Evolutionary conservation across 495 filamentous ascomycete genomes (phyloP).

Genomic region (Penicillium roqueforti): DNA sequence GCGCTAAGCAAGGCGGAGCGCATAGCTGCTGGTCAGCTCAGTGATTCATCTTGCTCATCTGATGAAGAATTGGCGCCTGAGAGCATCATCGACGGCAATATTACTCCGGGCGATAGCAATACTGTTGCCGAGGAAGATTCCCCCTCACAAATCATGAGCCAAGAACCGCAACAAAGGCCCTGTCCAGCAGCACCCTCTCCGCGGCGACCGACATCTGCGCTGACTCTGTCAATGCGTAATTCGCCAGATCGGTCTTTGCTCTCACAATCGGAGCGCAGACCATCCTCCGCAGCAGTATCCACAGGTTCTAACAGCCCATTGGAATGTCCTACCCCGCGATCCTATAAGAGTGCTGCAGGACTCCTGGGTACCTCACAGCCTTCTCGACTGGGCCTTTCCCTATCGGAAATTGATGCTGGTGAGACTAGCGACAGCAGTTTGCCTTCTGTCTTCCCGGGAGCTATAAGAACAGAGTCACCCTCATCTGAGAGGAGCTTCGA

Average conservation of each 20-base stretch:
- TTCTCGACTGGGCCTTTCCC: slow-evolving; percentile 65
- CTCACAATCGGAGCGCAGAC: slow-evolving; percentile 39
- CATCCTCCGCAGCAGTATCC: slow-evolving; percentile 62
- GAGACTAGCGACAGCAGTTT: slow-evolving; percentile 84
- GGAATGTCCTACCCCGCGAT: slow-evolving; percentile 88
- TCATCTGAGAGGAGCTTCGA: slow-evolving; percentile 81
- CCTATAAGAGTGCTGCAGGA: slow-evolving; percentile 65
- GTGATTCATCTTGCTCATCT: slow-evolving; percentile 63
- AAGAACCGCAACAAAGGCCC: slow-evolving; percentile 8
- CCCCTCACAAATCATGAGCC: slow-evolving; percentile 2
- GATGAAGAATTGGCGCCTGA: slow-evolving; percentile 45
- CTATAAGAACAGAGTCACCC: slow-evolving; percentile 78
- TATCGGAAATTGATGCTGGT: slow-evolving; percentile 72
- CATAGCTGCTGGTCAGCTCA: slow-evolving; percentile 80
- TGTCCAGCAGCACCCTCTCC: slow-evolving; percentile 21
- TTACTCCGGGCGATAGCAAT: neutral
- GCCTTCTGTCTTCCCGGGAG: slow-evolving; percentile 67
- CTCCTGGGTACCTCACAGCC: slow-evolving; percentile 58
- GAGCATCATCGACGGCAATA: slow-evolving; percentile 1
- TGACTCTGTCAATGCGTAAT: slow-evolving; percentile 44
- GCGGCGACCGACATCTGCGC: slow-evolving; percentile 32
- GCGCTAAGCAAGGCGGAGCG: slow-evolving; percentile 86
- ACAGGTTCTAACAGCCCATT: slow-evolving; percentile 83
- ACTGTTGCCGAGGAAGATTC: slow-evolving; percentile 5
- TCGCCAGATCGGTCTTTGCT: slow-evolving; percentile 32